phyloP scores from a whole-genome alignment of 176 grass and related monocot genomes.

The bread wheat (Triticum aestivum) region IWGSC_CS_RefSeq_v2.1 NC_057795.1:269789417-269789916 shows the following conservation, averaged over 20 bases:
- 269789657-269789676: neutral
- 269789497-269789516: conserved; percentile 66
- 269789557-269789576: neutral
- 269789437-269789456: conserved; percentile 45
- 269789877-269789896: too few species aligned
- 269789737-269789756: neutral
- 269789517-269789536: conserved; percentile 8
- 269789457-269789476: conserved; percentile 58
- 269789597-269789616: neutral
- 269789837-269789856: neutral
- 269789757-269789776: neutral
- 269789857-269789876: neutral
- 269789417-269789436: conserved; percentile 30
- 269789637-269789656: neutral
- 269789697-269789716: neutral
- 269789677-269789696: neutral
- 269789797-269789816: neutral
- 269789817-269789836: neutral
- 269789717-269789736: neutral
- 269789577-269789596: too few species aligned
- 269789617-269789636: neutral
- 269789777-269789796: neutral
- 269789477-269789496: conserved; percentile 53
- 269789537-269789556: neutral
- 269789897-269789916: neutral